Base-by-base conservation (phyloP, 202 grass and related monocot species). In the Hordeum pubiflorum region DNA sequence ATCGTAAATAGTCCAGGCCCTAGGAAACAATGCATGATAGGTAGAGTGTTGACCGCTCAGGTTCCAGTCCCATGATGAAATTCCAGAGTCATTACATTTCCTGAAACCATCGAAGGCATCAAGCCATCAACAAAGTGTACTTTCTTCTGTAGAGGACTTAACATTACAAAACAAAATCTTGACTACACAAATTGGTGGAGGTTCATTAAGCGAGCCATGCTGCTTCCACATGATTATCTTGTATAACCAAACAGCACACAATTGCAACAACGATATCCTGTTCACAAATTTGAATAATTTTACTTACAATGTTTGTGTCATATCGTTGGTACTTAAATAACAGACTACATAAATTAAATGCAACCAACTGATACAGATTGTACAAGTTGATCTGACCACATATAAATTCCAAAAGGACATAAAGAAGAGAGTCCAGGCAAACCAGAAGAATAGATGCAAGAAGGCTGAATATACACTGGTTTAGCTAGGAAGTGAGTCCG, bases 21-120 rank as follows among this genome's bases (percentile, higher is more conserved):
- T 87, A 81, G 97, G 97, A 41, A 99, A 99, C 39, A 99, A 85
- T 64, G 97, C 92, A 83, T 99, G 97, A 80, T 99, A 99, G 67
- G 97, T 96, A 4, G 92, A 99, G 65, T 96, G 97, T 75, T 99
- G 93, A 79, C 97, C 97, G 44, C 72, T 93, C 82, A 99, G 80
- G 59, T 99, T 99, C 97, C 97, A 97, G 63, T 97, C 91, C 97
- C 97, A 97, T 72, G 97, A 99, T 79, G 93, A 99, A 79, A 99
- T 99, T 76, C 93, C 97, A 8, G 87, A 62, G 55, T 97, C 97
- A 12, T 76, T 85, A 58, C 73, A 68, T 89, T 93, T 99, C 81
- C 97, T 99, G 90, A 89, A 78, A 87, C 29, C 65, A 67, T 7
- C 4, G 15, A 78, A 54, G 37, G 69, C 29, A 68, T 79, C n/a